Evolutionary conservation across 345 rosid genomes (phyloP), one percentile per base, ranked within the genome.

Genomic region (Sonneratia alba): DNA sequence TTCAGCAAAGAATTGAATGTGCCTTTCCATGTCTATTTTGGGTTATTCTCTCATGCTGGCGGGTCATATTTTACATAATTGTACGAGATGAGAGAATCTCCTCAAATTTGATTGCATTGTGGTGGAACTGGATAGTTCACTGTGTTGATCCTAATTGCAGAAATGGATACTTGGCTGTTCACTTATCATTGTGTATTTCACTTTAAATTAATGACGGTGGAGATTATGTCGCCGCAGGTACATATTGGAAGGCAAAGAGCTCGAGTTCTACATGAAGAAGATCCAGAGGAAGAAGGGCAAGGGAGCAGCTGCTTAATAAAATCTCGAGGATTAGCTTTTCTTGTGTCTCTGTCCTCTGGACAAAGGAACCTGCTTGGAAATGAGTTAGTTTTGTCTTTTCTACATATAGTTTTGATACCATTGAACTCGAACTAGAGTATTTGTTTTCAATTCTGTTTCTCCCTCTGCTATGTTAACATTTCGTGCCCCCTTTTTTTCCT

Each of bases 211-310:
- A 22, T 22, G 34, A 61, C 24, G 32, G 15, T 10, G 66, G 66
- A 19, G 73, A 37, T 70, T 7, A 10, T 49, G 61, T 3, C 56
- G 66, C 42, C 36, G 36, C 77, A 81, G 83, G 36, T 83, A 83
- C 57, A 83, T 83, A 48, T 71, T 83, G 83, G 85, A 83, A 68
- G 85, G 85, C 57, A 83, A 76, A 56, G 85, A 83, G 73, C 74
- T 83, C 65, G 85, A 83, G 67, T 83, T 83, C 62, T 83, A 82
- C 75, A 77, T 76, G 80, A 82, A 80, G 83, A 82, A 82, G 76
- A 21, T 82, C 57, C 85, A 82, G 79, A 82, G 68, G 85, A 82
- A 82, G 81, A 82, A 82, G 78, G 85, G 85, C 71, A 82, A 75
- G 77, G 85, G 85, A 43, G 78, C 78, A 49, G 80, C 83, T 56